Evolutionary conservation across 257 asterid species (phyloP), one percentile per base, ranked within the genome.

Genomic region (Parsonsia alboflavescens): DNA sequence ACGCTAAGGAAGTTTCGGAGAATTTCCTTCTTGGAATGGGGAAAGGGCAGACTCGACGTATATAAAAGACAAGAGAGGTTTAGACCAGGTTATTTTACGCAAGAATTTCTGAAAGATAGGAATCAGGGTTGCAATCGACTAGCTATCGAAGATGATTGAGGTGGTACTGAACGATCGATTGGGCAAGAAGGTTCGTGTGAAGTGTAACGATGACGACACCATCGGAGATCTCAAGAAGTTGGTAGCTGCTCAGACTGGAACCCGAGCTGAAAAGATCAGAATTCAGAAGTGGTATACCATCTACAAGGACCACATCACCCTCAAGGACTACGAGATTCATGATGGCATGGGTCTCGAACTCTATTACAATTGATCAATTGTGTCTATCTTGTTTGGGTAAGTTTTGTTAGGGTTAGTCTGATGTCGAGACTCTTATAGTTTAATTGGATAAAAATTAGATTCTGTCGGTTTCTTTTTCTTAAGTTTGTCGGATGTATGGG

Each of bases 171-270:
- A 70, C 33, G 74, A 70, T 80, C 92, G 97, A 0, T 75, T 91
- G 72, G 96, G 97, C 79, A 91, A 90, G 95, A 91, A 91, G 86
- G 96, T 91, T 2, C 80, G 97, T 0, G 97, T 91, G 72, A 91
- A 91, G 91, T 89, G 96, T 89, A 91, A 91, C 88, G 96, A 91
- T 4, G 97, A 91, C 53, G 97, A 91, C 83, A 91, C 97, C 8
- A 91, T 91, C 75, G 97, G 97, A 26, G 95, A 91, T 73, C 86
- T 91, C 66, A 91, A 91, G 91, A 91, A 91, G 89, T 89, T 91
- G 22, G 97, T 91, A 62, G 95, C 97, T 21, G 96, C 97, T 39
- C 96, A 91, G 83, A 91, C 97, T 1, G 96, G 97, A 0, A 91
- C 97, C 2, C 88, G 93, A 49, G 82, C 96, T 70, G 96, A 91